Percentiles rank a stretch among this genome's conserved stretches.
Evolutionary conservation across 2,329 filamentous ascomycete species (phyloP).

Genomic region (Orbilia brochopaga): DNA sequence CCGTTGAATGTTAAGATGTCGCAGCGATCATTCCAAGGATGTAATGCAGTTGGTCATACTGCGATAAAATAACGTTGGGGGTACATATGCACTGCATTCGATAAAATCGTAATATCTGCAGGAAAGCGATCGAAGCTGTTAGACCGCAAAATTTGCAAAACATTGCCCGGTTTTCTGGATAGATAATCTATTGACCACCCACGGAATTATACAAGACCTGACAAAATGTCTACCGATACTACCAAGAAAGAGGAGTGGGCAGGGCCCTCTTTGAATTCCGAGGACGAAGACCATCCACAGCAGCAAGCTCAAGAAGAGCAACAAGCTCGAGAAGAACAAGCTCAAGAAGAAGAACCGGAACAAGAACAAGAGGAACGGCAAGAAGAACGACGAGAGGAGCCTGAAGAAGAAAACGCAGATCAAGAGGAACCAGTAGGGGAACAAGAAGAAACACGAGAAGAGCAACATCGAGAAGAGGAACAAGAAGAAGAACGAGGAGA

Average conservation of each 20-base stretch:
- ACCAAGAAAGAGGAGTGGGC: constrained; percentile 38
- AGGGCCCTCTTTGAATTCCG: constrained; percentile 28
- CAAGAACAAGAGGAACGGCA: constrained; percentile 16
- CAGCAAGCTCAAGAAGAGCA: constrained; percentile 6
- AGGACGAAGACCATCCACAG: constrained; percentile 14
- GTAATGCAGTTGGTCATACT: not conserved
- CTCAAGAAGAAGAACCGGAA: not conserved
- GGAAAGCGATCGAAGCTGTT: too few relatives aligned
- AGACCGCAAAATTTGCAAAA: constrained; percentile 1
- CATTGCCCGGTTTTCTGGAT: not conserved
- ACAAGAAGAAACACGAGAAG: too few relatives aligned
- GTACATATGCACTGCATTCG: not conserved
- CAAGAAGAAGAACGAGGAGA: not conserved
- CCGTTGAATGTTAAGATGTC: not conserved
- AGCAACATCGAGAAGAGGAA: not conserved
- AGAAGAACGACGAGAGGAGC: constrained; percentile 9
- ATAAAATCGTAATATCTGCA: not conserved
- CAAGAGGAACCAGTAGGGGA: too few relatives aligned
- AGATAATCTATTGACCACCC: constrained; percentile 13
- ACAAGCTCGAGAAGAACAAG: constrained; percentile 5
- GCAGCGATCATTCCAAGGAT: not conserved
- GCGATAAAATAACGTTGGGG: constrained; percentile 3
- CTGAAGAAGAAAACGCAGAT: not conserved
- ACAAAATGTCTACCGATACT: constrained; percentile 35
- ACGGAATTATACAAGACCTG: not conserved